Evolutionary conservation across 768 basidiomycete genomes (phyloP).

Genomic region (Mycena sanguinolenta): DNA sequence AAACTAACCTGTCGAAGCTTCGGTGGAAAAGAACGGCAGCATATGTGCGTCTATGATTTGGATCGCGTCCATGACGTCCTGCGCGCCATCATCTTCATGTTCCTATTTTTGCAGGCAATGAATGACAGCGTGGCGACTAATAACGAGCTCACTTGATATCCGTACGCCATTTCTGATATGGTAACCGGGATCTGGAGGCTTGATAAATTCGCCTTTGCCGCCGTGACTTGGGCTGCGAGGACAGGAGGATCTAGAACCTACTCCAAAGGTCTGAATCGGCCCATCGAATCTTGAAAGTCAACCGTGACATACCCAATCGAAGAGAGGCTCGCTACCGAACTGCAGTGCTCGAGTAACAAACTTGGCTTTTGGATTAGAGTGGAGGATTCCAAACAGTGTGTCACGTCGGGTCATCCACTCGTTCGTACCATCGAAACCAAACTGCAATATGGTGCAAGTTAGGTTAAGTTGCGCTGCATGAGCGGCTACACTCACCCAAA

Average conservation of each 20-base stretch:
- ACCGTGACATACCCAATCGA: slow-evolving; percentile 50
- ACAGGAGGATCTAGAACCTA: slow-evolving; percentile 60
- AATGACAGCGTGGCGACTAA: not conserved
- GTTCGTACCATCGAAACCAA: slow-evolving; percentile 61
- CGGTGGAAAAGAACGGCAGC: slow-evolving; percentile 74
- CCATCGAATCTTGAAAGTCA: not conserved
- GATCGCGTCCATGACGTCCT: slow-evolving; percentile 68
- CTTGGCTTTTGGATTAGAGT: slow-evolving; percentile 71
- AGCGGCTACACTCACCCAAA: slow-evolving; percentile 67
- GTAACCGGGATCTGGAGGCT: slow-evolving; percentile 75
- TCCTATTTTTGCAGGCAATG: slow-evolving; percentile 32
- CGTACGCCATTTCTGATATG: slow-evolving; percentile 75
- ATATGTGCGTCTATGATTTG: slow-evolving; percentile 79
- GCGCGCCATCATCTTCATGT: slow-evolving; percentile 63
- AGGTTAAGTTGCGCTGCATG: not conserved
- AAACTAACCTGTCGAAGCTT: slow-evolving; percentile 66
- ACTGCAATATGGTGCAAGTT: slow-evolving; percentile 46
- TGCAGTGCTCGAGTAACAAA: slow-evolving; percentile 76
- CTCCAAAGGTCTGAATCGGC: not conserved
- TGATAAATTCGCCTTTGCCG: slow-evolving; percentile 63
- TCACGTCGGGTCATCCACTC: slow-evolving; percentile 70
- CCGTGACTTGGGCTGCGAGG: slow-evolving; percentile 65
- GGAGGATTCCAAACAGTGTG: slow-evolving; percentile 63
- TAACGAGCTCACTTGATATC: slow-evolving; percentile 55
- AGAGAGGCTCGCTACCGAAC: slow-evolving; percentile 81